Evolutionary conservation across 2,329 filamentous ascomycete species (phyloP).

Genomic region (Xylariaceae sp.): DNA sequence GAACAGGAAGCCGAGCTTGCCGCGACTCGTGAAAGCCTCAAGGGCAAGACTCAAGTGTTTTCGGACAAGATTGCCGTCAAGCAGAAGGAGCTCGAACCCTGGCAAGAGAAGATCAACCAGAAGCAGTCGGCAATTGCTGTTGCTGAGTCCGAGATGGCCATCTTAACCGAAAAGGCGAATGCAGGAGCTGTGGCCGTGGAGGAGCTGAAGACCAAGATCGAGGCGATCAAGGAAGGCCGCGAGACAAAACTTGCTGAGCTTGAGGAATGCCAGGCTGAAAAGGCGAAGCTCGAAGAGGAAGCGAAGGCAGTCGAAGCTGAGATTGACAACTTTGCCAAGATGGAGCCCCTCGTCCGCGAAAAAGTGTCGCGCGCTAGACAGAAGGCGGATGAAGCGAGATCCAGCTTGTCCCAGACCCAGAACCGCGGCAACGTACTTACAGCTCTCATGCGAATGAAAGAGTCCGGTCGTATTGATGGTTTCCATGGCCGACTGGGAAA

Average conservation of each 20-base stretch:
- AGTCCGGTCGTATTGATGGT: slow-evolving; percentile 92
- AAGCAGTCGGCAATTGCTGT: slow-evolving; percentile 93
- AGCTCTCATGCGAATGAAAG: slow-evolving; percentile 88
- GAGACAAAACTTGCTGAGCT: slow-evolving; percentile 67
- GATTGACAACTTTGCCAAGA: slow-evolving; percentile 63
- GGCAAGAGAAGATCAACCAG: slow-evolving; percentile 95
- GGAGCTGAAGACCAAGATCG: slow-evolving; percentile 76
- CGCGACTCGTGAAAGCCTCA: slow-evolving; percentile 78
- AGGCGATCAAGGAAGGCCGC: slow-evolving; percentile 65
- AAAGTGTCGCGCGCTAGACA: slow-evolving; percentile 86
- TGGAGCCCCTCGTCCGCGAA: slow-evolving; percentile 75
- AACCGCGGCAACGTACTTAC: slow-evolving; percentile 89
- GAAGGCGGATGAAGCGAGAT: slow-evolving; percentile 92
- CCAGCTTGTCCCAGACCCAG: slow-evolving; percentile 82
- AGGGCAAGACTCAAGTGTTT: slow-evolving; percentile 91
- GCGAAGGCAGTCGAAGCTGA: slow-evolving; percentile 66
- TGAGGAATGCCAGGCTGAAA: slow-evolving; percentile 68
- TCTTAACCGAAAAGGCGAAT: slow-evolving; percentile 83
- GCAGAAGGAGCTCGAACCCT: slow-evolving; percentile 91
- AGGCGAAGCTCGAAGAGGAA: slow-evolving; percentile 68
- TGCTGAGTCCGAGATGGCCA: slow-evolving; percentile 88
- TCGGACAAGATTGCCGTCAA: slow-evolving; percentile 89
- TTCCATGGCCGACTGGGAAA: slow-evolving; percentile 96
- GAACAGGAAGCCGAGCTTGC: slow-evolving; percentile 76
- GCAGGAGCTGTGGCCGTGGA: slow-evolving; percentile 78